Evolutionary conservation across 192 early-diverging fungal genomes (phyloP).

Genomic region (Coemansia sp.): DNA sequence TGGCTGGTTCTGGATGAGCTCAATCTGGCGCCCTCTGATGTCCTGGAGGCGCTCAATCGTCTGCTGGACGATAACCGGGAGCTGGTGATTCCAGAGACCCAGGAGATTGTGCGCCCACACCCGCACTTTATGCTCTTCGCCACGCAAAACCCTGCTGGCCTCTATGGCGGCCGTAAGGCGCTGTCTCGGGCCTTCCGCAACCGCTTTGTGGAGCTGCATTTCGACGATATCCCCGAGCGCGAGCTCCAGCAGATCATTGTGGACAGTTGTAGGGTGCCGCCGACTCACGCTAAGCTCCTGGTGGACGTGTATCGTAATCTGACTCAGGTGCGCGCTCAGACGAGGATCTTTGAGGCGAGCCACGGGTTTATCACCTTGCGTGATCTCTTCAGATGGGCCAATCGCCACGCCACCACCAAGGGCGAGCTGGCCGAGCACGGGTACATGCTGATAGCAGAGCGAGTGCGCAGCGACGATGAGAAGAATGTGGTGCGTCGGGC

Average conservation of each 20-base stretch:
- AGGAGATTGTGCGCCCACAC: constrained; percentile 90
- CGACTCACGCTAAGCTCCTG: constrained; percentile 79
- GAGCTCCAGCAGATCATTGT: constrained; percentile 92
- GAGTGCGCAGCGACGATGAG: constrained; percentile 80
- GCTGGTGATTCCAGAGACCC: constrained; percentile 93
- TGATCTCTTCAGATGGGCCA: constrained; percentile 97
- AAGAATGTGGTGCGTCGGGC: constrained; percentile 74
- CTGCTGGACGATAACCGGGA: constrained; percentile 97
- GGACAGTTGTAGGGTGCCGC: constrained; percentile 79
- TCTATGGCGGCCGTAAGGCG: constrained; percentile 95
- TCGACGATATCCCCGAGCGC: constrained; percentile 90
- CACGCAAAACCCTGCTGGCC: constrained; percentile 97
- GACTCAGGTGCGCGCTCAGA: constrained; percentile 68
- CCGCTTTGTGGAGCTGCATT: constrained; percentile 95
- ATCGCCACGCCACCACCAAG: constrained; percentile 72
- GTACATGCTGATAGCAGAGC: constrained; percentile 92
- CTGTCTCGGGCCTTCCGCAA: constrained; percentile 96
- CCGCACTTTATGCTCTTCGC: constrained; percentile 97
- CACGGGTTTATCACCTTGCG: constrained; percentile 94
- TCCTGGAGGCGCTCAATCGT: constrained; percentile 95
- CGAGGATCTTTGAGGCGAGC: constrained; percentile 91
- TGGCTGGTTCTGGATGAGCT: constrained; percentile 99
- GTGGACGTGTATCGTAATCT: constrained; percentile 85
- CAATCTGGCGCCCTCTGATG: constrained; percentile 97
- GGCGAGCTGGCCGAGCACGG: constrained; percentile 91